Percentiles rank a stretch among this genome's conserved stretches.
phyloP scores from a whole-genome alignment of 2,329 filamentous ascomycete genomes.

The Penicillium sp. region DNA sequence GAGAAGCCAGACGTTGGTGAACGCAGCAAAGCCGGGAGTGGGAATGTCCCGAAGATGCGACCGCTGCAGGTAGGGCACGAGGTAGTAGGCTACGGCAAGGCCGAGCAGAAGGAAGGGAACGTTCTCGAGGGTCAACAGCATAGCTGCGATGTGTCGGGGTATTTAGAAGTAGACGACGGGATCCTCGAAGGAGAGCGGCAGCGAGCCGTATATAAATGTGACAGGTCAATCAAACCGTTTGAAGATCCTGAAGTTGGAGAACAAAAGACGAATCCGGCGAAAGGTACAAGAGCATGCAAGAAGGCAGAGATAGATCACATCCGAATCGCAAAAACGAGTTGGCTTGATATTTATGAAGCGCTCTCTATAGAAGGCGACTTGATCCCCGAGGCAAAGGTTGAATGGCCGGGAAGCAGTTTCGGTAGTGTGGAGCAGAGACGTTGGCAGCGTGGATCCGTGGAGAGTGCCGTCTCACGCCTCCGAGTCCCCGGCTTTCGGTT shows the following conservation, averaged over 20 bases:
- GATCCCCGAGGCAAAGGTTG: conserved; percentile 24
- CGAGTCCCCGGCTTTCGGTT: conserved; percentile 18
- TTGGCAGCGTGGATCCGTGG: conserved; percentile 9
- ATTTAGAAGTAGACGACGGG: neutral
- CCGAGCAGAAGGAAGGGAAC: conserved; percentile 49
- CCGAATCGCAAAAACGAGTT: neutral
- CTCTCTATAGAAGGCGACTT: neutral
- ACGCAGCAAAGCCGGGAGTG: conserved; percentile 58
- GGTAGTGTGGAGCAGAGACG: conserved; percentile 18
- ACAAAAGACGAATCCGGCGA: neutral
- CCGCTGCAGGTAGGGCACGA: conserved; percentile 60
- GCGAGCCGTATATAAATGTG: neutral
- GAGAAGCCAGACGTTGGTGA: conserved; percentile 81
- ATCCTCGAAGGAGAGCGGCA: neutral
- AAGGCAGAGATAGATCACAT: neutral
- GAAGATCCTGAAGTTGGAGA: neutral
- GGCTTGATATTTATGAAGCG: conserved; percentile 19
- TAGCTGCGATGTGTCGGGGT: conserved; percentile 15
- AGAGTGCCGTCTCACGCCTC: conserved; percentile 21
- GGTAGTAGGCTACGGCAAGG: conserved; percentile 56
- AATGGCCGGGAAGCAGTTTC: conserved; percentile 20
- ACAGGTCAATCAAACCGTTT: neutral
- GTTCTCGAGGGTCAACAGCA: conserved; percentile 34
- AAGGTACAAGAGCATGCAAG: neutral
- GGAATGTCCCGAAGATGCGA: conserved; percentile 56